These are phyloP conservation scores for Aquanectria penicillioides DNA, from an alignment of 2,329 filamentous ascomycete genomes.

Conservation along the genomic window DNA sequence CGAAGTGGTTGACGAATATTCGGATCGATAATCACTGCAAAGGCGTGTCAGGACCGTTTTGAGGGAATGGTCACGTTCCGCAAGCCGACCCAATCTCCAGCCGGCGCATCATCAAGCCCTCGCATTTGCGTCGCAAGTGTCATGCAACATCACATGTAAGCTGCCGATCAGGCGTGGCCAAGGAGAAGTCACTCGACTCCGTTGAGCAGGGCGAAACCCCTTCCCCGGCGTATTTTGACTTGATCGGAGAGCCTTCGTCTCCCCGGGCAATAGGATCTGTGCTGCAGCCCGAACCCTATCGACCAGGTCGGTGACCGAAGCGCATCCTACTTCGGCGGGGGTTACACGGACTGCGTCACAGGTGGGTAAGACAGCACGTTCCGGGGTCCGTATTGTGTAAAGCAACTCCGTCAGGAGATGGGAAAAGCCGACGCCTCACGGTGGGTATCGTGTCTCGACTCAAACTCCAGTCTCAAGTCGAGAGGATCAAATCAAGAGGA, in stretches of 20 bases:
- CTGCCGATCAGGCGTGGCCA: conserved; percentile 12
- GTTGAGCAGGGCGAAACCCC: not conserved
- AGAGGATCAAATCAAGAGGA: conserved; percentile 6
- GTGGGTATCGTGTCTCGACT: too few relatives aligned
- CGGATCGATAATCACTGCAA: not conserved
- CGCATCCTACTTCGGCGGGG: conserved; percentile 9
- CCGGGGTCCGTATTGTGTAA: conserved; percentile 4
- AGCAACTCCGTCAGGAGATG: not conserved
- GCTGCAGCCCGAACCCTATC: not conserved
- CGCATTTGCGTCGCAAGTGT: not conserved
- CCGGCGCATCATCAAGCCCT: conserved; percentile 12
- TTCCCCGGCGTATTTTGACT: too few relatives aligned
- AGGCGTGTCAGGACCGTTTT: not conserved
- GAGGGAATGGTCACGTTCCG: not conserved
- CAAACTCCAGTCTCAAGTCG: too few relatives aligned
- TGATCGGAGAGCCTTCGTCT: not conserved
- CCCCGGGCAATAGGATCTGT: not conserved
- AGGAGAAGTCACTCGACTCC: conserved; percentile 11
- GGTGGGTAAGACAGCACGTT: conserved; percentile 2
- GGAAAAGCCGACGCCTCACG: not conserved
- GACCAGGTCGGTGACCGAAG: not conserved
- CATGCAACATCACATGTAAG: conserved; percentile 1
- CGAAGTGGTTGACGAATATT: not conserved
- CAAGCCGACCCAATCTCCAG: not conserved
- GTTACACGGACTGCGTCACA: conserved; percentile 10